Evolutionary conservation across 2,329 filamentous ascomycete species (phyloP), one percentile per base, ranked within the genome.

Genomic region (Zymoseptoria crescenta): DNA sequence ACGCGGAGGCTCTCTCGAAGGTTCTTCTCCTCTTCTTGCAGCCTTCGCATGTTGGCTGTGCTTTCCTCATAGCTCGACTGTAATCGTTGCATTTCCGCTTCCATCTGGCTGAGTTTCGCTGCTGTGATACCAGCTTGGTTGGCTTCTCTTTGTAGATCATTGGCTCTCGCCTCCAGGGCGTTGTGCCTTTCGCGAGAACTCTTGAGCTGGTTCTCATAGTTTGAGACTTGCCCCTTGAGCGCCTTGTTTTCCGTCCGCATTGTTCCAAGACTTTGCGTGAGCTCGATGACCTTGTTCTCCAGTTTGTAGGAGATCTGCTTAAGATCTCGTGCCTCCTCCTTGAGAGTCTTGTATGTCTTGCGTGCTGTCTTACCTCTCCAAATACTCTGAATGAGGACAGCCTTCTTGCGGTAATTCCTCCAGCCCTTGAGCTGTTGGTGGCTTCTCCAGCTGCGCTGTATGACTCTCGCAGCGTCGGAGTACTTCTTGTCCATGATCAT

Each of bases 221-320:
- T 96, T 75, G 96, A 91, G 54, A 99, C 87, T 75, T 97, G 92
- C 41, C 84, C 87, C 67, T 88, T 81, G 62, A 99, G 82, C 59
- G 84, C 83, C 80, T 96, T 96, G 83, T 99, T 99, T 77, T 96
- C 90, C 63, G 87, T 84, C 79, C 96, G 96, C 82, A 96, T 88
- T 8, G 91, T 87, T 65, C 94, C 92, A 68, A 99, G 77, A 54
- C 88, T 90, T 75, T 99, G 94, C 1, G 94, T 99, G 70, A 99
- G 83, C 78, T 99, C 94, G 63, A 99, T 91, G 63, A 99, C 94
- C 85, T 99, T 99, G 83, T 99, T 97, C 76, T 99, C 94, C 69
- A 99, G 80, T 80, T 96, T 97, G 81, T 99, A 99, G 2, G 94
- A 97, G 68, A 99, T 99, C 76, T 97, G 93, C 81, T 97, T 97